Conservation (phyloP, 306 rosid species). For the Pachyrhizus erosus region DNA sequence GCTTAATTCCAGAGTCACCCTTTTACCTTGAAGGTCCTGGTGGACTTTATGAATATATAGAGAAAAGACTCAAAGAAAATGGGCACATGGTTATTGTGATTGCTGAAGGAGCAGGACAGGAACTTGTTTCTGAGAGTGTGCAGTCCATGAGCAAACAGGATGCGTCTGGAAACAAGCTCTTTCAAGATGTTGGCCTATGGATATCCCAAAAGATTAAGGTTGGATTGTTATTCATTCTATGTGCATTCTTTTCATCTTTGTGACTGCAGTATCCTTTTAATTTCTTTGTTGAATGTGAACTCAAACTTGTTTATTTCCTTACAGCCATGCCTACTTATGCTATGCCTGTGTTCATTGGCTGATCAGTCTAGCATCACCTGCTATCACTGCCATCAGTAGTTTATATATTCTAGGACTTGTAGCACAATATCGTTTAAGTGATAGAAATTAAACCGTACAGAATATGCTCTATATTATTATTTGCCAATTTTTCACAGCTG, state of each 20-base stretch:
- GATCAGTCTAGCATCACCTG: background rate
- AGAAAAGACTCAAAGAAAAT: constrained; percentile 73
- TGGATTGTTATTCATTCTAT: constrained; percentile 20
- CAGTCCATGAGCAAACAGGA: constrained; percentile 57
- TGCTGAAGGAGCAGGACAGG: constrained; percentile 99
- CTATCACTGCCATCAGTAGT: background rate
- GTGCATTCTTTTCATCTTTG: constrained; percentile 4
- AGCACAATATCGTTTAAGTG: background rate
- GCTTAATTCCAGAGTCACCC: constrained; percentile 96
- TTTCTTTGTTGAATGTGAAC: constrained; percentile 5
- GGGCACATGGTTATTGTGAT: constrained; percentile 97
- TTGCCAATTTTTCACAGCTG: background rate
- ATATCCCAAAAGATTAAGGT: constrained; percentile 86
- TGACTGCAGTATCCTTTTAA: constrained; percentile 13
- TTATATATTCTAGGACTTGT: background rate
- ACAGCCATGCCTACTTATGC: background rate
- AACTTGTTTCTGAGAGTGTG: constrained; percentile 68
- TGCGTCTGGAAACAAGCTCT: constrained; percentile 96
- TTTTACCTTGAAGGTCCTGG: constrained; percentile 95
- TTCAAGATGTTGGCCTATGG: constrained; percentile 93
- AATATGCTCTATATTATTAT: background rate
- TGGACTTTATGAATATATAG: constrained; percentile 82
- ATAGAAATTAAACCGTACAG: background rate
- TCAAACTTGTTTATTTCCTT: constrained; percentile 11
- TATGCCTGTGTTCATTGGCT: background rate